A percentile compares a stretch with the other conserved stretches of the same genome.
Conservation (phyloP, 495 filamentous ascomycete genomes). For the Rusavskia elegans region DNA sequence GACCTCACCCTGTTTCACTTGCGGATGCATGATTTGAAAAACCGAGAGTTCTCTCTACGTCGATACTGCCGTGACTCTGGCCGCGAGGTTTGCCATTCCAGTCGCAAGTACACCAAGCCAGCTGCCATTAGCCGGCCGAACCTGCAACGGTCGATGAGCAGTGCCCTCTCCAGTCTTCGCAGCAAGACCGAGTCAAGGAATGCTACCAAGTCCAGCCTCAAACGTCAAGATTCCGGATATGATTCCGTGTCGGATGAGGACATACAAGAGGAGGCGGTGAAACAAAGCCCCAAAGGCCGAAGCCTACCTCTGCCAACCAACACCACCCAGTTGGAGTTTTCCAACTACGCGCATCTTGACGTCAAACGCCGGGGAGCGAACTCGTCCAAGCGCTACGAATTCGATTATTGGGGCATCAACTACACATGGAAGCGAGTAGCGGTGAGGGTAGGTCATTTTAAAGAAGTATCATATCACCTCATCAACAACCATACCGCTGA, state of each 20-base stretch:
- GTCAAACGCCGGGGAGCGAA: slow-evolving; percentile 56
- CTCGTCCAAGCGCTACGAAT: slow-evolving; percentile 65
- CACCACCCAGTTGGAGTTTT: slow-evolving; percentile 78
- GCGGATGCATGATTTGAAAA: slow-evolving; percentile 82
- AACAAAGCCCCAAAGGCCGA: slow-evolving; percentile 12
- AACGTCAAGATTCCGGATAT: slow-evolving; percentile 45
- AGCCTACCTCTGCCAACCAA: slow-evolving; percentile 32
- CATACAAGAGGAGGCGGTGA: slow-evolving; percentile 22
- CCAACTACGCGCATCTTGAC: slow-evolving; percentile 91
- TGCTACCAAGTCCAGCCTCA: slow-evolving; percentile 8
- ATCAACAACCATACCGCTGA: slow-evolving; percentile 46
- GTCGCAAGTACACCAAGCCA: slow-evolving; percentile 48
- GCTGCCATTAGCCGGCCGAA: slow-evolving; percentile 31
- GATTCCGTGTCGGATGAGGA: slow-evolving; percentile 36
- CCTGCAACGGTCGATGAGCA: slow-evolving; percentile 58
- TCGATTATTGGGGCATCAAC: slow-evolving; percentile 76
- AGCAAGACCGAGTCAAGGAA: slow-evolving; percentile 34
- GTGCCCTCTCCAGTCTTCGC: slow-evolving; percentile 51
- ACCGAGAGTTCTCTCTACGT: slow-evolving; percentile 76
- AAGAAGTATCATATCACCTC: slow-evolving; percentile 61
- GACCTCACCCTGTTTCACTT: slow-evolving; percentile 84
- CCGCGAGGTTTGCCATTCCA: slow-evolving; percentile 80
- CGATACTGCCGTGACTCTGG: slow-evolving; percentile 89
- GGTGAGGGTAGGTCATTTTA: slow-evolving; percentile 42
- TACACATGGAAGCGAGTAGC: slow-evolving; percentile 74